Evolutionary conservation across 345 rosid genomes (phyloP).

Genomic region (Eutrema heterophyllum): DNA sequence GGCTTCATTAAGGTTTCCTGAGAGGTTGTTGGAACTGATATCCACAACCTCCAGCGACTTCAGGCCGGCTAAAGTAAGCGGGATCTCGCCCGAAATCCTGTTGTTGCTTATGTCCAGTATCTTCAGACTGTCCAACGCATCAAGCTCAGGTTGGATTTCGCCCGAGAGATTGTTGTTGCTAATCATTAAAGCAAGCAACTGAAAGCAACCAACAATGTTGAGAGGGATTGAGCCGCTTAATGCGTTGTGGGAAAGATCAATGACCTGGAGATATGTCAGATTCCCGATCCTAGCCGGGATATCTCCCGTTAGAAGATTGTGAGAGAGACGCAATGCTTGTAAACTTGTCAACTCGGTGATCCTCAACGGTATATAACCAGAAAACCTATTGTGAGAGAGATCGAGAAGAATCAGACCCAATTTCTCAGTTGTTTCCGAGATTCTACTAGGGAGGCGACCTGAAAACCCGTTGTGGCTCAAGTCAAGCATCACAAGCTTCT

Average conservation of each 20-base stretch:
- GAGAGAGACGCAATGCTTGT: constrained; percentile 85
- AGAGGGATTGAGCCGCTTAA: constrained; percentile 77
- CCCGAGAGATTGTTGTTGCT: constrained; percentile 78
- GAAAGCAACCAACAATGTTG: constrained; percentile 83
- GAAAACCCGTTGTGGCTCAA: constrained; percentile 72
- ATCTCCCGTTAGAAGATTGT: constrained; percentile 65
- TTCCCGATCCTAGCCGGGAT: constrained; percentile 85
- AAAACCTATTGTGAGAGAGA: constrained; percentile 68
- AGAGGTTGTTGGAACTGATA: constrained; percentile 75
- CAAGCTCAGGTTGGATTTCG: constrained; percentile 87
- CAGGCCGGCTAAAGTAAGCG: constrained; percentile 78
- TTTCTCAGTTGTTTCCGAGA: constrained; percentile 64
- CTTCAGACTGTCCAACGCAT: constrained; percentile 74
- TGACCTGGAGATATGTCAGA: constrained; percentile 78
- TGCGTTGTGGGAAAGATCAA: constrained; percentile 72
- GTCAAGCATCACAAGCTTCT: constrained; percentile 72
- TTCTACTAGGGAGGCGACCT: constrained; percentile 59
- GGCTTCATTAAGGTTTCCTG: constrained; percentile 76
- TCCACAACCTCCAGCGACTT: constrained; percentile 88
- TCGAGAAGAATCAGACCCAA: constrained; percentile 78
- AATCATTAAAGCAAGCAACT: constrained; percentile 67
- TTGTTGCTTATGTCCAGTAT: constrained; percentile 83
- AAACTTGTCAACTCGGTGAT: constrained; percentile 73
- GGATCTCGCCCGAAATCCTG: constrained; percentile 77
- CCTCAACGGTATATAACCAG: constrained; percentile 63